Percentiles rank a stretch among this genome's conserved stretches.
Evolutionary conservation across 1,284 basidiomycete species (phyloP).

Genomic region (Malassezia psittaci): DNA sequence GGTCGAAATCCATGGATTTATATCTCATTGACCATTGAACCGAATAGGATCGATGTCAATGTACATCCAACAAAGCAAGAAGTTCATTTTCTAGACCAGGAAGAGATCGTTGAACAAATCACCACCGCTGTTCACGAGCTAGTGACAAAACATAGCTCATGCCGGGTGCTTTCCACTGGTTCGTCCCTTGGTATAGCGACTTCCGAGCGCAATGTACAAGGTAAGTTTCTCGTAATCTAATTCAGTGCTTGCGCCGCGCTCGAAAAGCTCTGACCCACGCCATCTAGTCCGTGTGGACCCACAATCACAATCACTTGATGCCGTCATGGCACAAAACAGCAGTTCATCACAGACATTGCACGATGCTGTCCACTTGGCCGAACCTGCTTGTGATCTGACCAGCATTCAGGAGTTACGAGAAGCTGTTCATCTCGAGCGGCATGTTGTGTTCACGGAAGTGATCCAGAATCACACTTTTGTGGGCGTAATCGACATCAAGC

Average conservation of each 20-base stretch:
- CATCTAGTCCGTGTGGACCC: constrained; percentile 86
- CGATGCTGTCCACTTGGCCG: too few relatives aligned
- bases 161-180: constrained; percentile 33
- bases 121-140: constrained; percentile 48
- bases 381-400: constrained; percentile 59
- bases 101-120: constrained; percentile 70
- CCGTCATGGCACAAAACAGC: constrained; percentile 50
- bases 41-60: constrained; percentile 85
- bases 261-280: constrained; percentile 55
- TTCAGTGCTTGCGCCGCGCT: constrained; percentile 15
- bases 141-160: constrained; percentile 32
- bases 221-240: background rate
- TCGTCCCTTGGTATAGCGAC: constrained; percentile 15
- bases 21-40: constrained; percentile 73
- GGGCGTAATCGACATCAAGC: constrained; percentile 71
- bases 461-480: constrained; percentile 81
- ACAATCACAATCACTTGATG: constrained; percentile 77
- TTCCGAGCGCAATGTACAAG: constrained; percentile 7
- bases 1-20: constrained; percentile 85
- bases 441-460: constrained; percentile 62
- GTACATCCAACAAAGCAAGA: constrained; percentile 97
- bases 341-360: too few relatives aligned
- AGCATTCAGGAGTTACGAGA: constrained; percentile 66
- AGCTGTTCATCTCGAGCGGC: constrained; percentile 57
- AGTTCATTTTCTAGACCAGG: constrained; percentile 78